Conservation (phyloP, 257 asterid genomes). For the Solanum sitiens region DNA sequence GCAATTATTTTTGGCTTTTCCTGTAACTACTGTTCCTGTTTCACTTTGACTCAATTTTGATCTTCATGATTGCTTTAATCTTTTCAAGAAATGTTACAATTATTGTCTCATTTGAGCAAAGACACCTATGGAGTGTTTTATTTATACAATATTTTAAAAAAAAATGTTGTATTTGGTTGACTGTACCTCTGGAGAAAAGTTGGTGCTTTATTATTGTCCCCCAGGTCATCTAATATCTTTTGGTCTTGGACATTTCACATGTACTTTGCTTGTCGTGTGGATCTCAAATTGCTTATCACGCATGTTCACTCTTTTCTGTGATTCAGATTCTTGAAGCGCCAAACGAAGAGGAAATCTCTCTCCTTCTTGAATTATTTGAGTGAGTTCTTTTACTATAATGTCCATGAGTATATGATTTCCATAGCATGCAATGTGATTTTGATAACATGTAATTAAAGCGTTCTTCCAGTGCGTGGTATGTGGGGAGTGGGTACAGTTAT, state of each 20-base stretch:
- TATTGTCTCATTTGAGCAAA: neutral
- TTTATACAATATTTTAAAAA: neutral
- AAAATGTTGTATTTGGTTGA: neutral
- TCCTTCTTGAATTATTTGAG: constrained; percentile 85
- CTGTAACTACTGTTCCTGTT: neutral
- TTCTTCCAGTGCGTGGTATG: neutral
- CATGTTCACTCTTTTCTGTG: constrained; percentile 16
- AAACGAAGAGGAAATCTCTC: constrained; percentile 80
- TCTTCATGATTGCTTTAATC: neutral
- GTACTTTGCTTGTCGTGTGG: neutral
- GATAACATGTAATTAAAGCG: neutral
- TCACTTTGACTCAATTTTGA: neutral
- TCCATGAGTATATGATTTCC: neutral
- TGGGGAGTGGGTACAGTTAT: neutral
- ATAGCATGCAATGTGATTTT: neutral
- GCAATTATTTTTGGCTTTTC: neutral
- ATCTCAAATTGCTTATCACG: neutral
- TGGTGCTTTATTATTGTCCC: neutral
- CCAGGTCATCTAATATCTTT: neutral
- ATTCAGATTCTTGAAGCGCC: constrained; percentile 89
- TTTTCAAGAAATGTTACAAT: neutral
- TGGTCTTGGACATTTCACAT: neutral
- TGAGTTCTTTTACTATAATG: constrained; percentile 20
- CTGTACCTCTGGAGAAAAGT: neutral
- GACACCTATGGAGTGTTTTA: neutral